phyloP scores from a whole-genome alignment of 2,329 filamentous ascomycete genomes.

The Bimuria novae-zelandiae region DNA sequence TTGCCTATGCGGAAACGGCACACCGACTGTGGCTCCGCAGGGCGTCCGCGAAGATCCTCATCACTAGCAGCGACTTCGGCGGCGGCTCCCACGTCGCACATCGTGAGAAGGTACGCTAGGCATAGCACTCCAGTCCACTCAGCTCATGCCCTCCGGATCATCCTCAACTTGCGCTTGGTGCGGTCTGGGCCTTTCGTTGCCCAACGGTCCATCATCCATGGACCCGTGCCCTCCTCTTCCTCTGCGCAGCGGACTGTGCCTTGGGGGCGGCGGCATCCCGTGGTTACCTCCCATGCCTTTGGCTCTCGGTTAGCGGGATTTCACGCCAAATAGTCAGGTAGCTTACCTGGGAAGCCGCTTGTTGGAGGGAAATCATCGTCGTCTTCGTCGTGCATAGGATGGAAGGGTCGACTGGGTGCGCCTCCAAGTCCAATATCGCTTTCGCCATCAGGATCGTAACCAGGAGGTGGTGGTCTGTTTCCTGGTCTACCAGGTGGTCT shows the following conservation, averaged over 20 bases:
- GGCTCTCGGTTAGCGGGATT: neutral
- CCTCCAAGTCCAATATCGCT: neutral
- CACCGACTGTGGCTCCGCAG: too few species aligned
- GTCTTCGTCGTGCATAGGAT: neutral
- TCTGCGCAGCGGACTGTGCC: neutral
- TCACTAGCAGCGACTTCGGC: too few species aligned
- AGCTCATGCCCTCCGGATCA: neutral
- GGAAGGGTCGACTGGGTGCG: neutral
- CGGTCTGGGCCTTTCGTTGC: neutral
- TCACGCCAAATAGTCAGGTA: neutral
- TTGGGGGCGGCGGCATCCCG: neutral
- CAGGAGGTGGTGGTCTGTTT: too few species aligned
- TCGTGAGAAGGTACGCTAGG: too few species aligned
- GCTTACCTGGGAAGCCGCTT: neutral
- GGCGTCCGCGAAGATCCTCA: too few species aligned
- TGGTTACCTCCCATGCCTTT: neutral
- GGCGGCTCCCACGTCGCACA: too few species aligned
- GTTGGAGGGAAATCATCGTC: neutral
- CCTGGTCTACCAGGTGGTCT: too few species aligned
- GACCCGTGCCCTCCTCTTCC: constrained; percentile 1
- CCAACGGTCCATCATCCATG: neutral
- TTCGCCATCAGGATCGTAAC: neutral
- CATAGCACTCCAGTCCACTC: neutral
- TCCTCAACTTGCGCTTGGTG: constrained; percentile 12
- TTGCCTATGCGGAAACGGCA: too few species aligned